Base-by-base conservation (phyloP, 331 rosid genomes). In the Quercus lobata region DNA sequence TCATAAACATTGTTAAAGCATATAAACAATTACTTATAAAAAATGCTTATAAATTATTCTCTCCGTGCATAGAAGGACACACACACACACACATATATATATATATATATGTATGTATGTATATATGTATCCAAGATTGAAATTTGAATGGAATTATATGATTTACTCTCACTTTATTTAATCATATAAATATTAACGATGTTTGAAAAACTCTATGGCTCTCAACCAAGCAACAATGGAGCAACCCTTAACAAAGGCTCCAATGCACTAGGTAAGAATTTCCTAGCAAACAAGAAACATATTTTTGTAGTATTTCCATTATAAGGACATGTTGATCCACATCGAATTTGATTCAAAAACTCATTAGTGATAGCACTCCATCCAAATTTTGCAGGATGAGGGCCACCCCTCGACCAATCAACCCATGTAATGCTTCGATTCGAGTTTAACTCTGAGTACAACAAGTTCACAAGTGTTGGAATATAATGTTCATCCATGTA, bases 241-340 rank as follows among this genome's bases (percentile, higher is more conserved):
- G 78, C 68, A 18, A 88, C 54, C 58, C 89, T 5, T 17, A 88
- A 68, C 73, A 90, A 74, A 71, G 88, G 94, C 80, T 87, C 84
- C 85, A 90, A 72, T 19, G 94, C 22, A 5, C 61, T 69, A 2
- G 90, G 90, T 52, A 62, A 27, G 79, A 92, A 90, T 80, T 90
- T 92, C 15, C 97, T 88, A 2, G 86, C 92, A 76, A 92, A 92
- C 58, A 92, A 85, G 57, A 84, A 84, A 77, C 92, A 92, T 18
- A 78, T 22, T 18, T 87, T 85, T 56, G 87, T 88, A 22, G 49
- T 73, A 19, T 83, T 84, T 6, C 90, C 88, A 60, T 83, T 75
- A 22, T 86, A 71, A 29, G 60, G 16, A 82, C 92, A 92, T 1
- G 63, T 29, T 2, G 91, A 81, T 78, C 88, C 90, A 46, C 76